Percentiles rank a stretch among this genome's conserved stretches.
phyloP scores from a whole-genome alignment of 2,329 filamentous ascomycete species.

The Tolypocladium album region DNA sequence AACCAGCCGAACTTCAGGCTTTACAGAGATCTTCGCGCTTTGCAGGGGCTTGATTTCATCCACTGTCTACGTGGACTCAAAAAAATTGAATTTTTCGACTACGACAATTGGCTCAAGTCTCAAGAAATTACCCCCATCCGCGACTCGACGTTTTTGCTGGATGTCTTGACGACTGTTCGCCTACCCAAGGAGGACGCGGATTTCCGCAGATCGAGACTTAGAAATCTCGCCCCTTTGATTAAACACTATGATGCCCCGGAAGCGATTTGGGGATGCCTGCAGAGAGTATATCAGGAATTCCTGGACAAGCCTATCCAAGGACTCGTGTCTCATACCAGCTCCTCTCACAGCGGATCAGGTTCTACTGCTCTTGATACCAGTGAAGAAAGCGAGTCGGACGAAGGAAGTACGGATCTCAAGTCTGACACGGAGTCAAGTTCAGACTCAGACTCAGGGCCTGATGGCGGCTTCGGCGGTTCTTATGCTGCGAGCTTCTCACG shows the following conservation, averaged over 20 bases:
- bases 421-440: background rate
- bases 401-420: background rate
- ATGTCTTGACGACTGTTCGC: constrained; percentile 13
- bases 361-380: background rate
- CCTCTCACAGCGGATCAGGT: background rate
- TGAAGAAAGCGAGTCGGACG: background rate
- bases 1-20: constrained; percentile 28
- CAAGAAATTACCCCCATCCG: constrained; percentile 8
- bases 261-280: constrained; percentile 3
- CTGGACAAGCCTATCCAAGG: background rate
- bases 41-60: constrained; percentile 35
- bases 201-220: constrained; percentile 6
- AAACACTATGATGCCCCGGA: constrained; percentile 1
- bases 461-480: background rate
- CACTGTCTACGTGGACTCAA: constrained; percentile 31
- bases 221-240: constrained; percentile 11
- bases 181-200: constrained; percentile 7
- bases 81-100: constrained; percentile 34
- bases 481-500: background rate
- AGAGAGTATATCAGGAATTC: background rate
- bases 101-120: constrained; percentile 12
- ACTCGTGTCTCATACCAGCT: background rate
- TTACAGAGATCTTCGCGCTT: constrained; percentile 23
- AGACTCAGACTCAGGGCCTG: background rate
- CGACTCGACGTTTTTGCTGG: constrained; percentile 17